These are phyloP conservation scores for Canavalia gladiata DNA, from an alignment of 306 rosid species.

Conservation along the genomic window DNA sequence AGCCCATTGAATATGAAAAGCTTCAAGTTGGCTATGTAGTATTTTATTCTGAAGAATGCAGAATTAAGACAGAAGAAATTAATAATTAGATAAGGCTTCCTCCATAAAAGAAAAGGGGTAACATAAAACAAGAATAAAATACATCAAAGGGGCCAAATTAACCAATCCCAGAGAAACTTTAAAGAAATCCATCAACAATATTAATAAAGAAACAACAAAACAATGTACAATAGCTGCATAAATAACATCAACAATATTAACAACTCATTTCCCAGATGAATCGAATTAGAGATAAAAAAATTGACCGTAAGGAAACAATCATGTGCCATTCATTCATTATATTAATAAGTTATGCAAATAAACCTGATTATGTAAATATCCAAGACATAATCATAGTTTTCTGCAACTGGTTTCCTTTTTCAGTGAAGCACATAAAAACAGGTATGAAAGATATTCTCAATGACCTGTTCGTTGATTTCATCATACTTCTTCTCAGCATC, in stretches of 20 bases:
- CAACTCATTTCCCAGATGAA: not conserved
- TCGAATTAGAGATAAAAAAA: not conserved
- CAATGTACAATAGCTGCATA: not conserved
- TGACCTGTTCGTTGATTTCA: constrained; percentile 94
- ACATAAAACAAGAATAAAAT: not conserved
- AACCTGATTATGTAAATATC: not conserved
- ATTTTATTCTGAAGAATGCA: constrained; percentile 77
- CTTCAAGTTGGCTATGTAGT: constrained; percentile 87
- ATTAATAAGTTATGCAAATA: not conserved
- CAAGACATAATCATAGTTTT: not conserved
- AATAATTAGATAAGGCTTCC: not conserved
- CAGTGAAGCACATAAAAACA: constrained; percentile 6
- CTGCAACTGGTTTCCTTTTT: not conserved
- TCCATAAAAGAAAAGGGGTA: not conserved
- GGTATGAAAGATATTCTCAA: constrained; percentile 22
- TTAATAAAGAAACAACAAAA: not conserved
- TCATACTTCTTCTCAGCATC: constrained; percentile 77
- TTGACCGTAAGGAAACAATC: not conserved
- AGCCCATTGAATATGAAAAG: constrained; percentile 87
- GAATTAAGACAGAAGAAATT: not conserved
- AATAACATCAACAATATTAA: not conserved
- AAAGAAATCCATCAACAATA: not conserved
- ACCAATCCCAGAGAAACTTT: not conserved
- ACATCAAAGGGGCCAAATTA: not conserved
- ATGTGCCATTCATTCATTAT: not conserved